Conservation (phyloP, 1,139 yeast species). For the Blastobotrys serpentis region DNA sequence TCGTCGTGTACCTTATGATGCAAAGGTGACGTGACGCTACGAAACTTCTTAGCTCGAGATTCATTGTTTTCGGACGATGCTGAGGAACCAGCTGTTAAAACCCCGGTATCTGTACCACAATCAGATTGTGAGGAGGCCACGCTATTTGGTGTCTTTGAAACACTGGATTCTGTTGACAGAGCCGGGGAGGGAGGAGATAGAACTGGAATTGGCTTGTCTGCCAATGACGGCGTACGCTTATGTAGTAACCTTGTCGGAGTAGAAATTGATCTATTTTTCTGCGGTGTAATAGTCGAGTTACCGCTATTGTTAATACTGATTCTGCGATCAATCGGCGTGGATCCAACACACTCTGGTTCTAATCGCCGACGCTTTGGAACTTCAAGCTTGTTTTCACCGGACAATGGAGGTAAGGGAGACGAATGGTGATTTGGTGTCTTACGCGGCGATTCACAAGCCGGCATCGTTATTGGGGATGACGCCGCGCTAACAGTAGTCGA, state of each 20-base stretch:
- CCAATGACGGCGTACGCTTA: constrained; percentile 33
- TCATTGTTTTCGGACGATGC: constrained; percentile 8
- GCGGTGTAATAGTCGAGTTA: constrained; percentile 27
- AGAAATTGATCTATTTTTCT: constrained; percentile 30
- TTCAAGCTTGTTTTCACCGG: constrained; percentile 24
- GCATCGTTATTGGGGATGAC: constrained; percentile 12
- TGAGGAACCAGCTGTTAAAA: constrained; percentile 2
- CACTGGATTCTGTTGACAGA: not conserved
- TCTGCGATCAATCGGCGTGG: constrained; percentile 16
- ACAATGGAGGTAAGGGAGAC: constrained; percentile 29
- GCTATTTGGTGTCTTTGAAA: constrained; percentile 8
- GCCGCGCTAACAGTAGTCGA: not conserved
- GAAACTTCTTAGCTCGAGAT: not conserved
- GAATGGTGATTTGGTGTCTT: constrained; percentile 25
- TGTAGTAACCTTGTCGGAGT: constrained; percentile 22
- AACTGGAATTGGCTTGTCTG: constrained; percentile 35
- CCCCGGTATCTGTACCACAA: not conserved
- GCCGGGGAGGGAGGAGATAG: constrained; percentile 31
- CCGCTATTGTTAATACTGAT: not conserved
- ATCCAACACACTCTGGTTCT: constrained; percentile 26
- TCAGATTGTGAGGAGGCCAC: no score
- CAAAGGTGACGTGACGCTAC: constrained; percentile 21
- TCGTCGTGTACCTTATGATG: constrained; percentile 8
- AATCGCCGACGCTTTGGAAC: constrained; percentile 31
- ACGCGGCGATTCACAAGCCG: constrained; percentile 26